phyloP scores from a whole-genome alignment of 2,329 filamentous ascomycete species.

The Colletotrichum gigasporum region DNA sequence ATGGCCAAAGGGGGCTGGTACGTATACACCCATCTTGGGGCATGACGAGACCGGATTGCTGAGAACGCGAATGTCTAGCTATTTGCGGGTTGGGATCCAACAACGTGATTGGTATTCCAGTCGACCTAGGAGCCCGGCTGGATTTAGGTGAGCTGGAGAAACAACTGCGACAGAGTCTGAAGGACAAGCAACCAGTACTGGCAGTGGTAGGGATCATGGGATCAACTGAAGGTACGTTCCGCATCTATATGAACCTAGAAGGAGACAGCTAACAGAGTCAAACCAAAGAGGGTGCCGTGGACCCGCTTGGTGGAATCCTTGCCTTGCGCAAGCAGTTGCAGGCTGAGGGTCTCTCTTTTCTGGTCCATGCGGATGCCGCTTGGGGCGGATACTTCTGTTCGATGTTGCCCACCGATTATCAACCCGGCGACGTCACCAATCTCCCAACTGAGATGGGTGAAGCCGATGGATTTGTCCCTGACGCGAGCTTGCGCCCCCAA shows the following conservation, averaged over 20 bases:
- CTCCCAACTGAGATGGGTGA: slow-evolving; percentile 39
- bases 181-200: slow-evolving; percentile 46
- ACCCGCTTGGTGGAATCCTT: slow-evolving; percentile 49
- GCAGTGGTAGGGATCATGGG: slow-evolving; percentile 57
- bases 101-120: slow-evolving; percentile 49
- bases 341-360: slow-evolving; percentile 51
- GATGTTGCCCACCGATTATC: slow-evolving; percentile 48
- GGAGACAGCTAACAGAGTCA: neutral
- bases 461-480: slow-evolving; percentile 44
- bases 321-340: slow-evolving; percentile 51
- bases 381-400: slow-evolving; percentile 61
- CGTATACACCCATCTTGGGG: slow-evolving; percentile 27
- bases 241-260: neutral
- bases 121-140: slow-evolving; percentile 51
- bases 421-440: slow-evolving; percentile 37
- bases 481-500: slow-evolving; percentile 43
- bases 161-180: slow-evolving; percentile 41
- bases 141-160: slow-evolving; percentile 44
- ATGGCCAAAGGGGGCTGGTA: slow-evolving; percentile 58
- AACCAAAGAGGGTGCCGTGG: slow-evolving; percentile 51
- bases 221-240: slow-evolving; percentile 49
- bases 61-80: slow-evolving; percentile 40
- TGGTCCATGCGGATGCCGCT: slow-evolving; percentile 57
- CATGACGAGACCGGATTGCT: neutral
- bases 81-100: slow-evolving; percentile 55